Base-by-base conservation (phyloP, 768 basidiomycete genomes). In the Russula vinacea region DNA sequence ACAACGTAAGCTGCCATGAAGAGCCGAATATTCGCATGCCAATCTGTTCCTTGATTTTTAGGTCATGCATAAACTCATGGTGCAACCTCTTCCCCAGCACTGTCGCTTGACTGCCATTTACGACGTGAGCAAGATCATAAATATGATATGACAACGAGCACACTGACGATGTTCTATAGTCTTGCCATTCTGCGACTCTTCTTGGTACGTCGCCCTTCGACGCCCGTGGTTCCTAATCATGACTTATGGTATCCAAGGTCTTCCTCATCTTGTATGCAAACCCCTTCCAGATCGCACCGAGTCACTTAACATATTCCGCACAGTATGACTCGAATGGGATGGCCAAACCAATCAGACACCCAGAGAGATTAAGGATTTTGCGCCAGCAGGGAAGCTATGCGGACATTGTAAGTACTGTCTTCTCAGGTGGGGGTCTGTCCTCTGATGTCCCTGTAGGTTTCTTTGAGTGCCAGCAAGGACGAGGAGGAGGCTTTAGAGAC, bases 81-180 rank as follows among this genome's bases (percentile, higher is more conserved):
- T 63, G 29, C n/a, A 37, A 0, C 24, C 32, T 14, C 62, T 63
- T 52, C 56, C 49, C 8, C 6, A 1, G 2, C 8, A 26, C 3
- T 63, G 62, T 58, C 62, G 62, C 16, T 32, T 63, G 56, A 63
- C 62, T n/a, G 56, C 56, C 3, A 13, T 63, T 8, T 42, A 52
- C 4, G 62, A 63, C 8, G 62, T 63, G 33, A 58, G 62, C 24
- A 3, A 17, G 40, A 16, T 58, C 24, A 2, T 10, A 16, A 3
- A 5, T 11, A 22, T 17, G 16, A 50, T 26, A 16, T 7, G 26
- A 7, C 29, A 3, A 7, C 5, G 10, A 26, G 7, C 32, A 26
- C 22, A 29, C 19, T 56, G 7, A 42, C 16, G 17, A 39, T 24
- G 16, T 6, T 11, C 32, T 37, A 26, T 7, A 63, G 62, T 58